A percentile compares a stretch with the other conserved stretches of the same genome.
phyloP scores from a whole-genome alignment of 805 yeast species.

The Candida methanosorbosa region DNA sequence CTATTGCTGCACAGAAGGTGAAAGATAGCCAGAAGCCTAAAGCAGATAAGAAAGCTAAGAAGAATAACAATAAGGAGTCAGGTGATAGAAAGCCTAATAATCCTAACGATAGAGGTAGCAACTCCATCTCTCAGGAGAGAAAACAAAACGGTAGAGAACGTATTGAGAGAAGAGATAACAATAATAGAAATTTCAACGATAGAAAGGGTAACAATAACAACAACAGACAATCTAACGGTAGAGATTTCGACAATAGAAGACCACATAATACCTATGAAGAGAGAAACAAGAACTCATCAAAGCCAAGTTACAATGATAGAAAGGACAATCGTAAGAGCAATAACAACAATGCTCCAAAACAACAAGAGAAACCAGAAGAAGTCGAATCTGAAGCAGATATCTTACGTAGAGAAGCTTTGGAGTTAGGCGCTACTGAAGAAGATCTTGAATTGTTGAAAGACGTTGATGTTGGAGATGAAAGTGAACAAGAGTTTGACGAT shows the following conservation, averaged over 20 bases:
- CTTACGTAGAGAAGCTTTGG: constrained; percentile 65
- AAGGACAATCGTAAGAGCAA: neutral
- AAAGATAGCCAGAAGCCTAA: constrained; percentile 8
- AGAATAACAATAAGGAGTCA: constrained; percentile 12
- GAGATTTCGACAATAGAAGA: neutral
- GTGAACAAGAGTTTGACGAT: constrained; percentile 43
- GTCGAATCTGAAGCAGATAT: constrained; percentile 16
- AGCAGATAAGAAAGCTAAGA: constrained; percentile 13
- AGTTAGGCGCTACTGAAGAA: constrained; percentile 80
- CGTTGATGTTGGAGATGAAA: constrained; percentile 37
- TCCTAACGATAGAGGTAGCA: constrained; percentile 1
- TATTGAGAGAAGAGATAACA: neutral
- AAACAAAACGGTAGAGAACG: constrained; percentile 8
- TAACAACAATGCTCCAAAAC: neutral
- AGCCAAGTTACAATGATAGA: no score
- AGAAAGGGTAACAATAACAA: neutral
- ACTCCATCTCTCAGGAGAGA: constrained; percentile 2
- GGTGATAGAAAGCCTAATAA: constrained; percentile 12
- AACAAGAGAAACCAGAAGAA: neutral
- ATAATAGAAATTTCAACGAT: no score
- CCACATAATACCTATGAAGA: neutral
- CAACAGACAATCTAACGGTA: neutral
- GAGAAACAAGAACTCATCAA: neutral
- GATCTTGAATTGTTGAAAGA: constrained; percentile 61
- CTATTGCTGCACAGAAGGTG: constrained; percentile 26